These are phyloP conservation scores for Sergeia podlipaevii DNA, from an alignment of 208 protist species.

Conservation along the genomic window DNA sequence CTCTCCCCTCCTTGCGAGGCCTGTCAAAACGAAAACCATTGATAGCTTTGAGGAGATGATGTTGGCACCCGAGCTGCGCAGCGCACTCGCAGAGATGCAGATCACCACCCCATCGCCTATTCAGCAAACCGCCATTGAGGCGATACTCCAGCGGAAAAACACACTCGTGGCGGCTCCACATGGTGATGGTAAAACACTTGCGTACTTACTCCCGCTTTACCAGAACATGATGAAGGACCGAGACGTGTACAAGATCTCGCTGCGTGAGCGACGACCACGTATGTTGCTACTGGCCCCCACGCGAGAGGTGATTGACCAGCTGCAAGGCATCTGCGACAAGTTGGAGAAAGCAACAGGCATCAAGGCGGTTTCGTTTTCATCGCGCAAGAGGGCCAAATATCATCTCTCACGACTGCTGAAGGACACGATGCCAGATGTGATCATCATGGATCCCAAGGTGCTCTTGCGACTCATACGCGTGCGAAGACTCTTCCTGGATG, in stretches of 20 bases:
- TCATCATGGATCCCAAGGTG: constrained; percentile 79
- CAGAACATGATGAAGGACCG: constrained; percentile 87
- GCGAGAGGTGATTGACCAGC: constrained; percentile 63
- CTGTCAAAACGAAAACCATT: constrained; percentile 56
- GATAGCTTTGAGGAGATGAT: constrained; percentile 70
- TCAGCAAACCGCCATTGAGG: constrained; percentile 75
- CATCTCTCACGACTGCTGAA: constrained; percentile 60
- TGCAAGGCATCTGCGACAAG: constrained; percentile 49
- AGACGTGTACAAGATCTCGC: constrained; percentile 81
- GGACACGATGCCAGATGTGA: constrained; percentile 55
- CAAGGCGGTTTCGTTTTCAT: constrained; percentile 54
- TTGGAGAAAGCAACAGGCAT: constrained; percentile 61
- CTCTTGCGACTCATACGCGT: constrained; percentile 64
- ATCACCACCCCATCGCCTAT: constrained; percentile 74
- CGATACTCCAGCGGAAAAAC: constrained; percentile 59
- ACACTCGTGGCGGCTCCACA: constrained; percentile 79
- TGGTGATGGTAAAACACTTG: constrained; percentile 83
- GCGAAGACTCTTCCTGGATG: constrained; percentile 79
- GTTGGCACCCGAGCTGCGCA: constrained; percentile 29
- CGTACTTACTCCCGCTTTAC: constrained; percentile 79
- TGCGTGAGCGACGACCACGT: constrained; percentile 78
- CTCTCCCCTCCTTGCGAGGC: constrained; percentile 44
- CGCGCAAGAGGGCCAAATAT: constrained; percentile 60
- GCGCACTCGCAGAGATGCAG: constrained; percentile 22
- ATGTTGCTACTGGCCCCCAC: constrained; percentile 81